Percentiles rank a stretch among this genome's conserved stretches.
phyloP scores from a whole-genome alignment of 345 rosid species.

The Cardamine occulta region DNA sequence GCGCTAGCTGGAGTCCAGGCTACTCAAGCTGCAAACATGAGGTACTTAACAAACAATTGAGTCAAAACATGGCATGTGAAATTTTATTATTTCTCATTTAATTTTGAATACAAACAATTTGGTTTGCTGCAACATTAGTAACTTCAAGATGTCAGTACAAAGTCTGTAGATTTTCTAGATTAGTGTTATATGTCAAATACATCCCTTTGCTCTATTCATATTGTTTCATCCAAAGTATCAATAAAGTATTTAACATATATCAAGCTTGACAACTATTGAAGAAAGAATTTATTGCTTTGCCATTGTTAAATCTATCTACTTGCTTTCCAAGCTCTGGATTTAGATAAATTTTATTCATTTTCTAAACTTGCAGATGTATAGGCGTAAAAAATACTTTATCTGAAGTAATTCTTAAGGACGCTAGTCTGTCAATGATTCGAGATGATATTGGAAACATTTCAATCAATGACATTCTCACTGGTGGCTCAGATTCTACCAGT shows the following conservation, averaged over 20 bases:
- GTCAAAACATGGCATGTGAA: too few relatives aligned
- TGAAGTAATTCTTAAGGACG: constrained; percentile 65
- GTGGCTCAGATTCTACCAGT: constrained; percentile 76
- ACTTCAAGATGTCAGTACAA: too few relatives aligned
- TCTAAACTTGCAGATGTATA: constrained; percentile 71
- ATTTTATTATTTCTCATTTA: too few relatives aligned
- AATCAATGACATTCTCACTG: constrained; percentile 82
- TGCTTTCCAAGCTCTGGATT: constrained; percentile 17
- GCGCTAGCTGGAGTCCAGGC: too few relatives aligned
- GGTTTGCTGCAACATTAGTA: too few relatives aligned
- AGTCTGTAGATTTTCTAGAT: too few relatives aligned
- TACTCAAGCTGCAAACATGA: too few relatives aligned
- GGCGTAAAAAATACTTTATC: constrained; percentile 85
- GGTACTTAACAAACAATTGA: too few relatives aligned
- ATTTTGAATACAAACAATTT: too few relatives aligned
- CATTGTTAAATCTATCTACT: neutral
- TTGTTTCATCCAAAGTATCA: neutral
- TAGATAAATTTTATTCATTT: constrained; percentile 26
- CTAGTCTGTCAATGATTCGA: constrained; percentile 75
- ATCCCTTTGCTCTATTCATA: neutral
- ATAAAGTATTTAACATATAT: neutral
- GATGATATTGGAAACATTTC: constrained; percentile 74
- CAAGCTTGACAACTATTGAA: neutral
- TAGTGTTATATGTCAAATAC: neutral
- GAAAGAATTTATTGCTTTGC: neutral